Evolutionary conservation across 2,329 filamentous ascomycete genomes (phyloP).

Genomic region (Sarocladium oryzae): DNA sequence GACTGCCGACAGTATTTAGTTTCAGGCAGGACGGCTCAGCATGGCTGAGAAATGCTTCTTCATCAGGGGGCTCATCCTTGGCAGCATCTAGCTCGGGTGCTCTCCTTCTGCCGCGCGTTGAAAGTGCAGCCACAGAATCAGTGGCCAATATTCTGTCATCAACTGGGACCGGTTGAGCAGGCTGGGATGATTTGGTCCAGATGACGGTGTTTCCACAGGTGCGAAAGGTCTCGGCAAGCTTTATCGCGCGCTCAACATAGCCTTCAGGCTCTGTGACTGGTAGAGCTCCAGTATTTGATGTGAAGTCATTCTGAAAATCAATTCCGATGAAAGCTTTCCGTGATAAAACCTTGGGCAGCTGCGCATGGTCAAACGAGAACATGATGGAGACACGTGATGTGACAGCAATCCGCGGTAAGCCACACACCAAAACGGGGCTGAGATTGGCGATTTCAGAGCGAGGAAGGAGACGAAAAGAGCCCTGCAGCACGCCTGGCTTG

Average conservation of each 20-base stretch:
- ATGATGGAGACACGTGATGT: slow-evolving; percentile 25
- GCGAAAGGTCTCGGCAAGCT: slow-evolving; percentile 68
- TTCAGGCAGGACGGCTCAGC: slow-evolving; percentile 36
- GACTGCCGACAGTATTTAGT: slow-evolving; percentile 36
- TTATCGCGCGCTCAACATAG: slow-evolving; percentile 60
- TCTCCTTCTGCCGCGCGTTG: slow-evolving; percentile 9
- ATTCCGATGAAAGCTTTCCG: slow-evolving; percentile 71
- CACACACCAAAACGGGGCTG: not conserved
- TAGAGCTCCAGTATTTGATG: slow-evolving; percentile 61
- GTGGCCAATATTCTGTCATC: slow-evolving; percentile 44
- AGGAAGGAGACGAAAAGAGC: not conserved
- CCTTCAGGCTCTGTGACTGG: slow-evolving; percentile 56
- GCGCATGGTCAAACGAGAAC: slow-evolving; percentile 50
- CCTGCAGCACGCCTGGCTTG: not conserved
- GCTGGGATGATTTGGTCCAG: slow-evolving; percentile 50
- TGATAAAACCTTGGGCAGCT: slow-evolving; percentile 50
- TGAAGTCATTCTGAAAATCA: slow-evolving; percentile 88
- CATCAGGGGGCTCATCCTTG: slow-evolving; percentile 16
- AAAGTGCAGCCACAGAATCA: slow-evolving; percentile 20
- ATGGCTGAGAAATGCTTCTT: slow-evolving; percentile 42
- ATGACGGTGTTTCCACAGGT: slow-evolving; percentile 61
- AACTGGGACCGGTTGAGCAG: slow-evolving; percentile 26
- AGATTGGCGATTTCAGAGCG: not conserved
- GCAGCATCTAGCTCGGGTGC: not conserved
- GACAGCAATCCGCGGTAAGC: not conserved